Conservation (phyloP, 192 early-diverging fungal genomes). For the Coemansia sp. region DNA sequence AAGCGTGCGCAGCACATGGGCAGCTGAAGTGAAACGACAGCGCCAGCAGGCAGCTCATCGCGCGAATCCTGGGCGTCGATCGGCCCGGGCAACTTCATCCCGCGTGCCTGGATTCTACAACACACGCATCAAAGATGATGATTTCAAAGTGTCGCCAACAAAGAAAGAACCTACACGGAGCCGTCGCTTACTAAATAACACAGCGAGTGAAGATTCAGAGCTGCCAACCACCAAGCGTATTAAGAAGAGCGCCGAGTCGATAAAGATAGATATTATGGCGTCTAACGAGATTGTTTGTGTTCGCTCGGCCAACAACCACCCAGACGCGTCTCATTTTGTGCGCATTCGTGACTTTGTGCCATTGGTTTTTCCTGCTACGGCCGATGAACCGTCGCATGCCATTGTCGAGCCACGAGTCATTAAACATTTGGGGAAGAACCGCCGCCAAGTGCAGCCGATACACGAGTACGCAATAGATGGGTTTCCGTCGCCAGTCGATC, state of each 20-base stretch:
- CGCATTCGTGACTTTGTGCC: slow-evolving; percentile 12
- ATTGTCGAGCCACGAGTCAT: background rate
- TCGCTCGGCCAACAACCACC: background rate
- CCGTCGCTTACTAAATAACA: background rate
- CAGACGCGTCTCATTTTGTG: slow-evolving; percentile 2
- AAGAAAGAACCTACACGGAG: background rate
- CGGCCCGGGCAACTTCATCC: background rate
- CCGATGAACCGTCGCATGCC: background rate
- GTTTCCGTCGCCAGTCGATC: slow-evolving; percentile 21
- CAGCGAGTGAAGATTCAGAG: background rate
- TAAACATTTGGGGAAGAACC: background rate
- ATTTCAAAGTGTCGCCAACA: background rate
- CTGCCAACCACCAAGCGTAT: background rate
- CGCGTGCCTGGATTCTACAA: background rate
- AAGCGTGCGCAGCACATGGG: background rate
- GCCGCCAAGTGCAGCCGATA: background rate
- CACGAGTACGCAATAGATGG: slow-evolving; percentile 22
- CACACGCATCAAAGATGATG: background rate
- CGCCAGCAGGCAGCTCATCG: background rate
- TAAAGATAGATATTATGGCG: background rate
- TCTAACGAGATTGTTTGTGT: background rate
- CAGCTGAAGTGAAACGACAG: background rate
- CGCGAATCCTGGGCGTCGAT: background rate
- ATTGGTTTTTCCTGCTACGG: slow-evolving; percentile 4
- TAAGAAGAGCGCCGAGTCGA: background rate